Base-by-base conservation (phyloP, 179 eudicot genomes). In the Nepenthes alata region DNA sequence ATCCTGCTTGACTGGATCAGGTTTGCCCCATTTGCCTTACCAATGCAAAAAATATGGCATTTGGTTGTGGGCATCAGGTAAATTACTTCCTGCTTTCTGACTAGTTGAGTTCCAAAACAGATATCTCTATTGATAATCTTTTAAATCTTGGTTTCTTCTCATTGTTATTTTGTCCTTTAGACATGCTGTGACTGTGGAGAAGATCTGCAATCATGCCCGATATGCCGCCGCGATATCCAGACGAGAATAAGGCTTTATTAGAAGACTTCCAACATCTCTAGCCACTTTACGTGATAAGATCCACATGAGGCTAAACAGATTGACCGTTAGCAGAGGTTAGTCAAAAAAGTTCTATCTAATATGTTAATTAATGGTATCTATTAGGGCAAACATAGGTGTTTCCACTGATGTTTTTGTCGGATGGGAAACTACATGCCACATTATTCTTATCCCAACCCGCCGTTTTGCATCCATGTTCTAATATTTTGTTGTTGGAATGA, bases 21-120 rank as follows among this genome's bases (percentile, higher is more conserved):
- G 10, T 69, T 38, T 81, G 86, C 48, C 77, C 80, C 39, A 68
- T 81, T 62, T 81, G 86, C 63, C 77, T 78, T 45, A 67, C 61
- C 73, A 73, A 76, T 44, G 50, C 68, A 6, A 81, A 81, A 65
- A 73, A 81, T 74, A 76, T 81, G 83, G 86, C 86, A 58, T 81
- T 81, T 60, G 86, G 86, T 52, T 81, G 86, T 53, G 86, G 83
- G 13, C 86, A 81, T 64, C 86, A 78, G 86, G 86, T 81, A 78
- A 57, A 44, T 50, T 0, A 9, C 8, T 7, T 45, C 53, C 34
- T 44, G 36, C 10, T 59, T 10, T 35, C 37, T n/a, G 7, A 35
- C 51, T 3, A 25, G 47, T 7, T 35, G 62, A 39, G 2, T 11
- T 58, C 10, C 16, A 3, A 48, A 35, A 5, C 39, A 36, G 15